Conservation (phyloP, 352 stramenopile genomes). For the Pythium brachiatum region DNA sequence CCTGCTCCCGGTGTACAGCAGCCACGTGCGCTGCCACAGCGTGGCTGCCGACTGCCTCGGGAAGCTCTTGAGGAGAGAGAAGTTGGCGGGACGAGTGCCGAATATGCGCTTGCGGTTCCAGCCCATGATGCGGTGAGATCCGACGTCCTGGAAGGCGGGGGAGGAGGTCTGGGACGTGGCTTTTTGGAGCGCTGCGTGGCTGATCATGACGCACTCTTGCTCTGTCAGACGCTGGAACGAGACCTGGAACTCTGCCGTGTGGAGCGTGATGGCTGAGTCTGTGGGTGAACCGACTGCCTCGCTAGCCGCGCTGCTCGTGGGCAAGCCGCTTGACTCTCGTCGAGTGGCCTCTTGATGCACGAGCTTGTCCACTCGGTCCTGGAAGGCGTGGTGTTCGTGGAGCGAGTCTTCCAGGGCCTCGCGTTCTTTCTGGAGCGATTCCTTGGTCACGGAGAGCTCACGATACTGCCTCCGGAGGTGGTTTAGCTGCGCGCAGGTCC, state of each 20-base stretch:
- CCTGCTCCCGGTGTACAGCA: slow-evolving; percentile 29
- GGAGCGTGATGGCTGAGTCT: slow-evolving; percentile 11
- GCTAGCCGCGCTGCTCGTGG: background rate
- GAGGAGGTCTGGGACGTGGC: slow-evolving; percentile 25
- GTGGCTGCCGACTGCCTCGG: slow-evolving; percentile 10
- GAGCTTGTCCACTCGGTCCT: slow-evolving; percentile 28
- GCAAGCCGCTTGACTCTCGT: background rate
- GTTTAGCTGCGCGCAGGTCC: slow-evolving; percentile 9
- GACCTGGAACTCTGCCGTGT: slow-evolving; percentile 18
- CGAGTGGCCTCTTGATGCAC: slow-evolving; percentile 15
- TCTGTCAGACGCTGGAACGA: slow-evolving; percentile 28
- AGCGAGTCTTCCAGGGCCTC: slow-evolving; percentile 29
- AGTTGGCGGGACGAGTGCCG: slow-evolving; percentile 23
- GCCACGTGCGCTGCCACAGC: slow-evolving; percentile 25
- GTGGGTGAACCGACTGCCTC: background rate
- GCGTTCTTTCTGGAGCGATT: slow-evolving; percentile 26
- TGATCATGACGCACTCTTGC: slow-evolving; percentile 27
- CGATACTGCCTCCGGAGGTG: slow-evolving; percentile 20
- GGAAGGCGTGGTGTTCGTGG: slow-evolving; percentile 25
- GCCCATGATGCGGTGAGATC: slow-evolving; percentile 23
- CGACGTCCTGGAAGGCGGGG: slow-evolving; percentile 22
- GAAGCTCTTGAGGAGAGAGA: slow-evolving; percentile 36
- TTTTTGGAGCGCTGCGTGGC: slow-evolving; percentile 11
- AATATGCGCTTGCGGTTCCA: slow-evolving; percentile 39
- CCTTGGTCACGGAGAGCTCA: slow-evolving; percentile 26